Evolutionary conservation across 148 eudicot genomes (phyloP).

Genomic region (Nepenthes gracilis): DNA sequence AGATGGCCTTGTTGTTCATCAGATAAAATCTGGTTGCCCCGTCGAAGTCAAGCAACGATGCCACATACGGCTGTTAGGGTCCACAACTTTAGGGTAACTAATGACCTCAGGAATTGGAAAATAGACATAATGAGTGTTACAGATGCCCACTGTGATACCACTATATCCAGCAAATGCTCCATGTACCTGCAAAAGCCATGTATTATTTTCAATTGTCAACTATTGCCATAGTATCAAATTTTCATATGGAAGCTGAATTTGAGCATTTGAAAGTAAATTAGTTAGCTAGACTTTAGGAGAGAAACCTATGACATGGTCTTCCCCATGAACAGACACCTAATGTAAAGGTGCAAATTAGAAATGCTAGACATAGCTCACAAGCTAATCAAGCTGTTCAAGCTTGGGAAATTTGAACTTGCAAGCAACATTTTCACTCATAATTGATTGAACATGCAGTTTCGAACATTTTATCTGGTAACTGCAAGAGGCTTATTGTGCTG

Average conservation of each 20-base stretch:
- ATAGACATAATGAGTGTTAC: conserved; percentile 95
- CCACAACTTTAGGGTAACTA: conserved; percentile 62
- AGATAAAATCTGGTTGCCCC: conserved; percentile 96
- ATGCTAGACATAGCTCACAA: too few species aligned
- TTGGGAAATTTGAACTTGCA: too few species aligned
- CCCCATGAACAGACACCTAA: too few species aligned
- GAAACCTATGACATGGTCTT: too few species aligned
- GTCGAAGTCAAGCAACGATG: conserved; percentile 99
- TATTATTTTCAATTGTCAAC: neutral
- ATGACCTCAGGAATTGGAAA: conserved; percentile 97
- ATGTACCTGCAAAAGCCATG: conserved; percentile 61
- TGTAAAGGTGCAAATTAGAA: too few species aligned
- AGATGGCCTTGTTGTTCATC: conserved; percentile 12
- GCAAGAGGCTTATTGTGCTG: too few species aligned
- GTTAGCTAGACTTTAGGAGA: too few species aligned
- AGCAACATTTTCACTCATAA: too few species aligned
- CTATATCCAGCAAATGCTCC: conserved; percentile 99
- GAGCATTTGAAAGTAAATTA: too few species aligned
- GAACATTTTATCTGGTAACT: too few species aligned
- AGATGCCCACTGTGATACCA: conserved; percentile 89
- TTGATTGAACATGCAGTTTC: too few species aligned
- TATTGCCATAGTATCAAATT: neutral
- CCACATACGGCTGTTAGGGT: conserved; percentile 99
- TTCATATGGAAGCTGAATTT: neutral
- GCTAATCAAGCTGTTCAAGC: too few species aligned